A percentile compares a stretch with the other conserved stretches of the same genome.
Evolutionary conservation across 129 eudicot genomes (phyloP).

Genomic region (Oenanthe sinensis): DNA sequence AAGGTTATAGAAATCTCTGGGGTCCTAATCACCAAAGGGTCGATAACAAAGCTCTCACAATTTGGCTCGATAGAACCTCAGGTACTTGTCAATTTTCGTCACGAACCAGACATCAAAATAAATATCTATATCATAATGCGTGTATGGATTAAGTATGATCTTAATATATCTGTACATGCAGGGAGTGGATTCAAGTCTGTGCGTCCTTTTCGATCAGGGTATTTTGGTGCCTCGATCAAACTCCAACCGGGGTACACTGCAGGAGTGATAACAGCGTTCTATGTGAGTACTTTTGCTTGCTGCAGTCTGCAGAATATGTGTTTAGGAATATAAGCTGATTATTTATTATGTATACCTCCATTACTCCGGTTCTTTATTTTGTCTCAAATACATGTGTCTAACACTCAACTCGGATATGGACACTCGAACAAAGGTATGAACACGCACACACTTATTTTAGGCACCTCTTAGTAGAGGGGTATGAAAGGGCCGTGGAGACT

Average conservation of each 20-base stretch:
- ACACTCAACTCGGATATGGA: no score
- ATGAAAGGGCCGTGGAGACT: no score
- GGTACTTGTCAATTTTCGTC: neutral
- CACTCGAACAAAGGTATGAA: no score
- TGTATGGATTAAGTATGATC: neutral
- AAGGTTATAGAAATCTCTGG: constrained; percentile 10
- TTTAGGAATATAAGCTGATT: neutral
- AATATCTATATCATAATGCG: neutral
- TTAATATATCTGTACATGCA: neutral
- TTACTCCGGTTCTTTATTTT: no score
- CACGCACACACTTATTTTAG: no score
- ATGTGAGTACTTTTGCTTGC: neutral
- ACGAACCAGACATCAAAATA: no score
- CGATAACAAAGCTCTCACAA: constrained; percentile 7
- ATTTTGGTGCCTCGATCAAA: constrained; percentile 7
- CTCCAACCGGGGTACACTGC: constrained; percentile 12
- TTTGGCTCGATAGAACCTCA: constrained; percentile 10
- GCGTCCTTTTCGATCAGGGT: constrained; percentile 6
- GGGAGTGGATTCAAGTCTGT: constrained; percentile 9
- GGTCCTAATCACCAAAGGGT: constrained; percentile 1
- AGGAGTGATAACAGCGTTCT: constrained; percentile 10
- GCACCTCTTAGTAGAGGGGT: no score
- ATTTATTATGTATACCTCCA: no score
- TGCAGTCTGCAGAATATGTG: neutral
- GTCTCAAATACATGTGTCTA: no score